Conservation (phyloP, 768 basidiomycete genomes). For the Strobilomyces echinocephalus region DNA sequence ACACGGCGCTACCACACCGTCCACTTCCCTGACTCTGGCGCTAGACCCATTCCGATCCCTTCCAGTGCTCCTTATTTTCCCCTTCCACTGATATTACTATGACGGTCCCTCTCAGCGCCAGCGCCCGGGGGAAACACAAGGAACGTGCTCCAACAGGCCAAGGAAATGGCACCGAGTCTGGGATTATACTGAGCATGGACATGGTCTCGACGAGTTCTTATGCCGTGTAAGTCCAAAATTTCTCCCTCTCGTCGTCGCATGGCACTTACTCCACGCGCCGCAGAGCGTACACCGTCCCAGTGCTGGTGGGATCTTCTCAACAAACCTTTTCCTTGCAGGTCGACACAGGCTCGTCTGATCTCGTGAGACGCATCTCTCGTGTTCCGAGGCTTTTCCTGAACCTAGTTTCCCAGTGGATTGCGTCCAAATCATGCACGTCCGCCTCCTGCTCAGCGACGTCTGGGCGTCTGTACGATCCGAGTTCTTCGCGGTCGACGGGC, state of each 20-base stretch:
- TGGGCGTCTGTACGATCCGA: conserved; percentile 55
- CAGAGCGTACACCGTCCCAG: conserved; percentile 64
- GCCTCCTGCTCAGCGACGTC: conserved; percentile 43
- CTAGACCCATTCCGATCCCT: neutral
- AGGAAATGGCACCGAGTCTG: conserved; percentile 46
- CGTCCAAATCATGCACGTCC: conserved; percentile 59
- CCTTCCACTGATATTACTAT: conserved; percentile 6
- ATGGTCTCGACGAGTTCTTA: conserved; percentile 50
- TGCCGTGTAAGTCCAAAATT: conserved; percentile 45
- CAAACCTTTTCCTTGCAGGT: conserved; percentile 63
- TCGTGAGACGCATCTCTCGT: conserved; percentile 42
- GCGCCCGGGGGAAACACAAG: conserved; percentile 1
- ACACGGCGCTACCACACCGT: conserved; percentile 15
- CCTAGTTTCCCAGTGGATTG: conserved; percentile 58
- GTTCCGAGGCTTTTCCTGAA: neutral
- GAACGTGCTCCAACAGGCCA: conserved; percentile 15
- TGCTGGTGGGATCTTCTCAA: conserved; percentile 45
- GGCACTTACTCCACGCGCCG: neutral
- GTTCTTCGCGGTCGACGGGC: conserved; percentile 40
- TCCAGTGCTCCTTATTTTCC: neutral
- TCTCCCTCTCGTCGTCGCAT: neutral
- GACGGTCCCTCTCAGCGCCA: conserved; percentile 7
- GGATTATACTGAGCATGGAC: conserved; percentile 55
- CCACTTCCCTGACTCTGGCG: neutral
- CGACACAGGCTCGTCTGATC: conserved; percentile 79